Evolutionary conservation across 1,139 yeast species (phyloP).

Genomic region (Protomyces macrosporus): DNA sequence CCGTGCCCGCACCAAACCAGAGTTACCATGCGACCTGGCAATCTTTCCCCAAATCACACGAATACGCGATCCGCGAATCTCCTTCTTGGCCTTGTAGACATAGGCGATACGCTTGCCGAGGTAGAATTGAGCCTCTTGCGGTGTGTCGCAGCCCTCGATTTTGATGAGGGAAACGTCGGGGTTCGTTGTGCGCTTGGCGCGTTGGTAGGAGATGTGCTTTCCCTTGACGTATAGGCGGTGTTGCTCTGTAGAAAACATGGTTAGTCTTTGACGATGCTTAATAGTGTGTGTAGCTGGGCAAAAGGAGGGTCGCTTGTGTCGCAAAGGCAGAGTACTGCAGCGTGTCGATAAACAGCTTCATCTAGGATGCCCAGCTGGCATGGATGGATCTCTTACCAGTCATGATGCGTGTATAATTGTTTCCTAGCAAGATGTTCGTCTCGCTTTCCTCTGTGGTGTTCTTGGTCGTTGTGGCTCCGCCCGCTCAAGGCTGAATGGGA

Average conservation of each 20-base stretch:
- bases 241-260: slow-evolving; percentile 2
- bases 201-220: slow-evolving; percentile 99
- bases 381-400: neutral
- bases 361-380: too few species aligned
- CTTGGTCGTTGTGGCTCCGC: neutral
- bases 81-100: slow-evolving; percentile 98
- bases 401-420: neutral
- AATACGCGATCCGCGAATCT: slow-evolving; percentile 96
- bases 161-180: slow-evolving; percentile 95
- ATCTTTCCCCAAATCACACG: slow-evolving; percentile 99
- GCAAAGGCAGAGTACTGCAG: too few species aligned
- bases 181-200: slow-evolving; percentile 97
- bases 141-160: slow-evolving; percentile 84
- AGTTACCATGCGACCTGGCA: slow-evolving; percentile 97
- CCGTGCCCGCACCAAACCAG: slow-evolving; percentile 97
- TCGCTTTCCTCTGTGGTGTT: neutral
- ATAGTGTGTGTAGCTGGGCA: too few species aligned
- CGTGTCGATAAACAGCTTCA: too few species aligned
- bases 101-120: slow-evolving; percentile 98
- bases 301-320: too few species aligned
- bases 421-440: neutral
- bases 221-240: slow-evolving; percentile 94
- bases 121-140: slow-evolving; percentile 97
- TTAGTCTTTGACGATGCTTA: neutral
- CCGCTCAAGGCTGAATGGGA: neutral